Base-by-base conservation (phyloP, 2,329 filamentous ascomycete genomes). In the Venturia asperata region DNA sequence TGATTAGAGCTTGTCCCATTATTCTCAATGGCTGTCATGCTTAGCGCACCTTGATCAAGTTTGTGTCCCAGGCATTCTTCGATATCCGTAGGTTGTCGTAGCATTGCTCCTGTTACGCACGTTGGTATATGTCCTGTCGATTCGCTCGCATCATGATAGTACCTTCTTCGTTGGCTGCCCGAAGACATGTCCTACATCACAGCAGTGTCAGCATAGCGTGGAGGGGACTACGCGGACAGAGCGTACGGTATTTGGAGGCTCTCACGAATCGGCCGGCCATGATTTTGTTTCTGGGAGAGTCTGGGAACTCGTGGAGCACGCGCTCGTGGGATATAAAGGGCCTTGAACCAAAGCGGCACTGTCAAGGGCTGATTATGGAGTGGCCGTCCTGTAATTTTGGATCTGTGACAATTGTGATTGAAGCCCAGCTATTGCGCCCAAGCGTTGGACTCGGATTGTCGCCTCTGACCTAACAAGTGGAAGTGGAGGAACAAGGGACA, bases 1-100 rank as follows among this genome's bases (percentile, higher is more conserved):
- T 58, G 42, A 34, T 65, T 47, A 64, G 64, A 27, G 1, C 37
- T 49, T 21, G 21, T 30, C 41, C 34, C 43, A 65, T 64, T 68
- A 37, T 65, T 58, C 66, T 24, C 66, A 64, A 65, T 68, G 70
- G 70, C 72, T 72, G 71, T 71, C 68, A 68, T 69, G 66, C 66
- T 67, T 63, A 65, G 75, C 83, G 76, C 77, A 95, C 92, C 88
- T 97, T 97, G 80, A 97, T 85, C 74, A 99, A 82, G 81, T 99
- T 99, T 73, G 92, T 97, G 78, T 99, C 94, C 94, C 94, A 99
- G 65, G 94, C 94, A 87, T 99, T 99, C 79, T 89, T 91, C 74
- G 92, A 97, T 78, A 99, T 91, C 76, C 91, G 91, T 71, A 99
- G 82, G 78, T 97, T 97, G 79, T 99, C 94, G 80, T 97, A 99